phyloP scores from a whole-genome alignment of 2,329 filamentous ascomycete species.

The Myotisia sp. region DNA sequence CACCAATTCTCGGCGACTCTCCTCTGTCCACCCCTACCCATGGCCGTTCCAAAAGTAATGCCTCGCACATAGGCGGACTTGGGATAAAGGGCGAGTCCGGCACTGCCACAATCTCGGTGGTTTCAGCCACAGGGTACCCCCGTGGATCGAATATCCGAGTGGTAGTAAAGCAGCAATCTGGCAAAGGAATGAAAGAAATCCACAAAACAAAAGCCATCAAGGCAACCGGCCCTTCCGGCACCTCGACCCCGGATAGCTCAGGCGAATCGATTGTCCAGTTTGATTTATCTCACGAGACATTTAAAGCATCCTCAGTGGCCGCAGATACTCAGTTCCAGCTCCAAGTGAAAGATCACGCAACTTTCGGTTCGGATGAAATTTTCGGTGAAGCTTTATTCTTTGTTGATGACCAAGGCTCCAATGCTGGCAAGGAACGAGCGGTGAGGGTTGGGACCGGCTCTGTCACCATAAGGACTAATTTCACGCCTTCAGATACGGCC shows the following conservation, averaged over 20 bases:
- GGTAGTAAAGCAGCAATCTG: conserved; percentile 49
- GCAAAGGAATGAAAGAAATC: conserved; percentile 59
- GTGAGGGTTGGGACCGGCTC: conserved; percentile 58
- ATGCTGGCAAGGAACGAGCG: conserved; percentile 53
- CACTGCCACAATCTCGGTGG: conserved; percentile 63
- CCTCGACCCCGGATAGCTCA: conserved; percentile 4
- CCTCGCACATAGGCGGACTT: conserved; percentile 39
- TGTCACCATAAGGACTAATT: conserved; percentile 61
- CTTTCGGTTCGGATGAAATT: conserved; percentile 67
- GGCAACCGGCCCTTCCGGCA: conserved; percentile 30
- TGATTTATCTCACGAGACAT: conserved; percentile 52
- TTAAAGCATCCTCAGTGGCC: conserved; percentile 56
- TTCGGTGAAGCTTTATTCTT: conserved; percentile 82
- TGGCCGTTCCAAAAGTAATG: conserved; percentile 34
- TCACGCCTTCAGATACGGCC: conserved; percentile 39
- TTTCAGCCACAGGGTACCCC: conserved; percentile 67
- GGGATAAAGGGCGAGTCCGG: conserved; percentile 47
- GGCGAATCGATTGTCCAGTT: conserved; percentile 48
- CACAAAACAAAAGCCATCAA: conserved; percentile 91
- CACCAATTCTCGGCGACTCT: conserved; percentile 18
- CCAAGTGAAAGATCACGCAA: conserved; percentile 69
- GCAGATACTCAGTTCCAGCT: conserved; percentile 79
- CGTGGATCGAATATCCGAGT: conserved; percentile 66
- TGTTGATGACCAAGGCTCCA: conserved; percentile 62
- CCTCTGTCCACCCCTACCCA: conserved; percentile 24